Base-by-base conservation (phyloP, 495 filamentous ascomycete genomes). In the Cairneyella variabilis region DNA sequence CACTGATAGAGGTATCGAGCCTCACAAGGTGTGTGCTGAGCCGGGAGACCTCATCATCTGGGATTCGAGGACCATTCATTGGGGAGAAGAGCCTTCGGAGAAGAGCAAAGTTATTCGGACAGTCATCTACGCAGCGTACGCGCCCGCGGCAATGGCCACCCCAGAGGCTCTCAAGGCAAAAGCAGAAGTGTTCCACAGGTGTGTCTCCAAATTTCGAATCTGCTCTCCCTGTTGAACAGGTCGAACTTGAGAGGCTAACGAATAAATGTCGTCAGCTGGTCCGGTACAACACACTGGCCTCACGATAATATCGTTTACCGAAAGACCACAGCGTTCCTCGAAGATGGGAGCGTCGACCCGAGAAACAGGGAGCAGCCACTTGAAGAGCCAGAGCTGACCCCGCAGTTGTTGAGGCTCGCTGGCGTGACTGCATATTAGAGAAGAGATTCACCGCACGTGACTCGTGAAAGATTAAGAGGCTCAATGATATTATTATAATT, bases 281-380 rank as follows among this genome's bases (percentile, higher is more conserved):
- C n/a, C n/a, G n/a, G n/a, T n/a, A n/a, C 56, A 0, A 74, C 74
- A 2, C 72, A 76, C 41, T 76, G 73, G 74, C 66, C 74, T 5
- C 71, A 73, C 57, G 63, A 66, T 28, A 70, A 69, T 37, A 56
- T 56, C 28, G 41, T 8, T 7, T 12, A 41, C 7, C 17, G 43
- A 11, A 40, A 52, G 11, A 28, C 27, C 7, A 23, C 43, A 10
- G 30, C 49, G 20, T 22, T 3, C 25, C 12, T 46, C 1, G 32
- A 41, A 8, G 46, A 56, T 42, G 55, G 55, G 3, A 41, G 16
- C 1, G 18, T 36, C 8, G 48, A 53, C 25, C 48, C 42, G 14
- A 41, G 42, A 18, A 22, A 48, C 16, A 23, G 56, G 18, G 27
- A 38, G 2, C 18, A 43, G 18, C 56, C 56, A 12, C 18, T 34